These are phyloP conservation scores for Aulographum hederae DNA, from an alignment of 2,329 filamentous ascomycete species.

Conservation along the genomic window DNA sequence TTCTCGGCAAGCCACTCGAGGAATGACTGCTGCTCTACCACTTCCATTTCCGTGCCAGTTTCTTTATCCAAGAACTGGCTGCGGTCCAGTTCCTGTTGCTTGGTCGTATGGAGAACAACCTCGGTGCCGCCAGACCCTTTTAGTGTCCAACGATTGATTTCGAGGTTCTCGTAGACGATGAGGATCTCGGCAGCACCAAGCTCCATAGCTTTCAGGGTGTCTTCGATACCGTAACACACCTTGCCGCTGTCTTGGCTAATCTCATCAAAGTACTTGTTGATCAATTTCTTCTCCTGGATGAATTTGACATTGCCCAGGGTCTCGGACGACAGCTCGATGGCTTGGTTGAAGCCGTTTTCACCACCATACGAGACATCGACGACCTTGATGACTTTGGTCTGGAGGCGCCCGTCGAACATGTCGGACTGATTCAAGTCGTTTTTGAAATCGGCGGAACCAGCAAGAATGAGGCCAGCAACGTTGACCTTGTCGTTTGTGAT, in stretches of 20 bases:
- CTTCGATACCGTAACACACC: slow-evolving; percentile 94
- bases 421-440: slow-evolving; percentile 96
- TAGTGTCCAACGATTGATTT: slow-evolving; percentile 79
- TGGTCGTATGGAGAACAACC: slow-evolving; percentile 70
- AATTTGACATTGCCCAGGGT: slow-evolving; percentile 99
- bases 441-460: slow-evolving; percentile 98
- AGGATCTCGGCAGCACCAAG: slow-evolving; percentile 85
- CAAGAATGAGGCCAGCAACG: slow-evolving; percentile 84
- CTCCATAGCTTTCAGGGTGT: slow-evolving; percentile 91
- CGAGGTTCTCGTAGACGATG: slow-evolving; percentile 94
- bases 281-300: slow-evolving; percentile 99
- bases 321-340: slow-evolving; percentile 86
- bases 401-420: slow-evolving; percentile 84
- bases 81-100: slow-evolving; percentile 60
- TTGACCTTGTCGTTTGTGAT: slow-evolving; percentile 98
- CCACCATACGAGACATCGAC: slow-evolving; percentile 98
- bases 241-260: slow-evolving; percentile 95
- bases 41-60: slow-evolving; percentile 94
- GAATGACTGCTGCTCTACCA: slow-evolving; percentile 73
- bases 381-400: slow-evolving; percentile 95
- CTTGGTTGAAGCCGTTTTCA: slow-evolving; percentile 99
- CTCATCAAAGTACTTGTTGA: slow-evolving; percentile 97
- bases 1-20: slow-evolving; percentile 99
- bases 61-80: slow-evolving; percentile 87
- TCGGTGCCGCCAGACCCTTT: slow-evolving; percentile 61